Conservation (phyloP, 441 rosid genomes). For the Daphne laureola region DNA sequence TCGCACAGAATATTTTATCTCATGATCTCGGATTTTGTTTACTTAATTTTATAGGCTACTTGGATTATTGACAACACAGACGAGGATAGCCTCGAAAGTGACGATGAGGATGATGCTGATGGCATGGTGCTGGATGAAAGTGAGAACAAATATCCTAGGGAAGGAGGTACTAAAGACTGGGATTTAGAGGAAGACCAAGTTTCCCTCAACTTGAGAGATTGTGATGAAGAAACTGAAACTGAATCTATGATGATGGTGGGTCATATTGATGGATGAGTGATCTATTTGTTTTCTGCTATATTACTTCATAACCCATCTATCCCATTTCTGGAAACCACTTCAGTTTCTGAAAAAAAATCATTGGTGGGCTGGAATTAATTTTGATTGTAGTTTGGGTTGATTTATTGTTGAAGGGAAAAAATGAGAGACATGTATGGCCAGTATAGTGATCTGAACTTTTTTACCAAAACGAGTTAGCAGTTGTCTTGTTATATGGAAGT, state of each 20-base stretch:
- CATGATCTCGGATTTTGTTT: not conserved
- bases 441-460: too few species aligned
- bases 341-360: not conserved
- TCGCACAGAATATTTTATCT: too few species aligned
- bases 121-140: conserved; percentile 79
- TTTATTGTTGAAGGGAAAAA: too few species aligned
- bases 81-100: conserved; percentile 50
- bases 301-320: not conserved
- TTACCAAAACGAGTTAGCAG: too few species aligned
- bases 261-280: conserved; percentile 10
- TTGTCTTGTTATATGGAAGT: too few species aligned
- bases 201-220: conserved; percentile 48
- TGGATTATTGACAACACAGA: conserved; percentile 83
- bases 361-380: too few species aligned
- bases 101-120: conserved; percentile 42
- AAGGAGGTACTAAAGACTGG: conserved; percentile 23
- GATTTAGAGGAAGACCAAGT: conserved; percentile 63
- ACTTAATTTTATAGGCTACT: conserved; percentile 58
- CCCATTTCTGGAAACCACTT: not conserved
- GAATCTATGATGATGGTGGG: conserved; percentile 82
- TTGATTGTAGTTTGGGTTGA: too few species aligned
- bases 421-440: too few species aligned
- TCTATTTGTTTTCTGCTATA: not conserved
- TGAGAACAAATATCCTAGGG: conserved; percentile 32
- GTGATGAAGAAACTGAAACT: conserved; percentile 74